Percentiles rank a stretch among this genome's conserved stretches.
Evolutionary conservation across 106 monocot species (phyloP).

Genomic region (Phalaenopsis equestris): DNA sequence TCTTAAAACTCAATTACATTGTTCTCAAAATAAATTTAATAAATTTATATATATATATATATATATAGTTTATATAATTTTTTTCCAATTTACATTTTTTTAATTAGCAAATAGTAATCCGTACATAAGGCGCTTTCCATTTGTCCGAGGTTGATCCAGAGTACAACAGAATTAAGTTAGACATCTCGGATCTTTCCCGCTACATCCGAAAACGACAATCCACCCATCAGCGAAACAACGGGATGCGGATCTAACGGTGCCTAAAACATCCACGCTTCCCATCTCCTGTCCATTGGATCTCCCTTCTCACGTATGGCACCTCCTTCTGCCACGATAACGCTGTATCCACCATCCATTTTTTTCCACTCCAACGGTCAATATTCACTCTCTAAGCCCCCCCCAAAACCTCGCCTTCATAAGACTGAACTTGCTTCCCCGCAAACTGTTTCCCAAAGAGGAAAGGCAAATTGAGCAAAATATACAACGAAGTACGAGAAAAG

Average conservation of each 20-base stretch:
- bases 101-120: too few species aligned
- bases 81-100: too few species aligned
- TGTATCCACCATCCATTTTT: background rate
- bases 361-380: background rate
- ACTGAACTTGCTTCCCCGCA: background rate
- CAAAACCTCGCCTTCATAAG: background rate
- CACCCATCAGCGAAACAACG: background rate
- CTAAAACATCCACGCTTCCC: background rate
- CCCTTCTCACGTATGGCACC: background rate
- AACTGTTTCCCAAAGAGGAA: background rate
- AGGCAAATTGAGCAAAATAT: background rate
- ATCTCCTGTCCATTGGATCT: background rate
- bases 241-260: background rate
- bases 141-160: too few species aligned
- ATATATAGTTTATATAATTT: too few species aligned
- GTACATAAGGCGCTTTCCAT: too few species aligned
- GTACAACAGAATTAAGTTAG: too few species aligned
- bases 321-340: background rate
- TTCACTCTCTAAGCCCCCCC: background rate
- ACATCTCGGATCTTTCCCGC: too few species aligned
- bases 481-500: background rate
- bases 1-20: too few species aligned
- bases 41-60: too few species aligned
- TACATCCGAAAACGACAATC: too few species aligned
- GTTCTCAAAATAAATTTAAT: too few species aligned